Conservation (phyloP, 495 filamentous ascomycete genomes). For the Penicillium lividum region DNA sequence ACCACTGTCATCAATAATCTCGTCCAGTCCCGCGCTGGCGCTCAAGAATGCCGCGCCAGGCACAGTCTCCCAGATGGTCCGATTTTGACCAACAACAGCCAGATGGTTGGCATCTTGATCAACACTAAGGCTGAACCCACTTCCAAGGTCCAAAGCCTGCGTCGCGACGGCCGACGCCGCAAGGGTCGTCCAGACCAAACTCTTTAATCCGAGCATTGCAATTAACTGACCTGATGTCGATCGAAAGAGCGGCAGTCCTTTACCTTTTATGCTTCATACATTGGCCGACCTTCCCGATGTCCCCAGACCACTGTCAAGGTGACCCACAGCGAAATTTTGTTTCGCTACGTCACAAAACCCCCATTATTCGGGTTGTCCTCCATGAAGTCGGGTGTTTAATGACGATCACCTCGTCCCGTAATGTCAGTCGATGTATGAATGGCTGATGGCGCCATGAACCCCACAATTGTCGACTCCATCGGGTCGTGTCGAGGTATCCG, state of each 20-base stretch:
- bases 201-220: constrained; percentile 20
- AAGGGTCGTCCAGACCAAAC: constrained; percentile 21
- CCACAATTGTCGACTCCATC: constrained; percentile 16
- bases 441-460: constrained; percentile 4
- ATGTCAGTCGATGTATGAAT: neutral
- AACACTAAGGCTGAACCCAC: constrained; percentile 20
- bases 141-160: constrained; percentile 19
- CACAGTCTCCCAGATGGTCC: constrained; percentile 25
- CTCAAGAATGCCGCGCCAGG: constrained; percentile 21
- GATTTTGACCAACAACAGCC: constrained; percentile 9
- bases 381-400: constrained; percentile 8
- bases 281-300: neutral
- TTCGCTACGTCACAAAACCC: neutral
- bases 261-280: neutral
- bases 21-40: constrained; percentile 22
- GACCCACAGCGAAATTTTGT: constrained; percentile 3
- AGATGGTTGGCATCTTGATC: constrained; percentile 18
- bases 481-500: constrained; percentile 22
- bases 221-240: neutral
- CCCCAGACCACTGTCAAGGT: neutral
- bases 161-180: constrained; percentile 13
- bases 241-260: neutral
- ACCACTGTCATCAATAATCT: constrained; percentile 22
- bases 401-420: constrained; percentile 16
- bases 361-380: neutral